Base-by-base conservation (phyloP, 225 moss, liverwort and hornwort species). In the Thuidium tamariscinum region DNA sequence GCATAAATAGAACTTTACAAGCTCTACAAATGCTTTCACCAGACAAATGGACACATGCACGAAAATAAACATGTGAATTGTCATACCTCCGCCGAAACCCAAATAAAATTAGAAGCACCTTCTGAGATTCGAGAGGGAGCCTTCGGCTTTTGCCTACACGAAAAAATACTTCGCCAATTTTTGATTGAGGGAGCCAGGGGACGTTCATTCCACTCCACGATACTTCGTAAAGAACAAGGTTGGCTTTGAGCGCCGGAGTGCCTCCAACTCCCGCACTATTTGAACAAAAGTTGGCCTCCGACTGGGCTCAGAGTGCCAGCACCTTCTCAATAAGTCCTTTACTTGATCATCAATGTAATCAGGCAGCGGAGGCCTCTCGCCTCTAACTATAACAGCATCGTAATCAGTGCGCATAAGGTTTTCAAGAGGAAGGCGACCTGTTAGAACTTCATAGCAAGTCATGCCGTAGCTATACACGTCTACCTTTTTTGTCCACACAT, bases 381-480 rank as follows among this genome's bases (percentile, higher is more conserved):
- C 71, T 37, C 82, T 46, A 17, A 60, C 49, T 25, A 77, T 59
- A 16, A 75, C 86, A 71, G 65, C 78, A 37, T 89, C 79, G 69
- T 77, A 89, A 46, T 89, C 39, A 63, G 22, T 52, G 21, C 17
- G 25, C 8, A 1, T 2, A 72, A 70, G 62, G 6, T 42, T 22
- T 16, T 8, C 22, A 49, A 90, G 85, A 37, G 90, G 85, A 37
- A 85, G 11, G 34, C 64, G 30, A 56, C 90, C 82, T 57, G 90
- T 82, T 9, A 88, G 46, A 69, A 90, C 46, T 63, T 90, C 88
- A 73, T 83, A 88, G 56, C 67, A 74, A 22, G 88, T 90, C 90
- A 90, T 88, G 18, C 52, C 88, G 61, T 71, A 90, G 80, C 86
- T 86, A 11, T 91, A 91, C 11, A 86, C 80, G 61, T 88, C 88